Base-by-base conservation (phyloP, 2,329 filamentous ascomycete species). In the Aspergillus novofumigatus region DNA sequence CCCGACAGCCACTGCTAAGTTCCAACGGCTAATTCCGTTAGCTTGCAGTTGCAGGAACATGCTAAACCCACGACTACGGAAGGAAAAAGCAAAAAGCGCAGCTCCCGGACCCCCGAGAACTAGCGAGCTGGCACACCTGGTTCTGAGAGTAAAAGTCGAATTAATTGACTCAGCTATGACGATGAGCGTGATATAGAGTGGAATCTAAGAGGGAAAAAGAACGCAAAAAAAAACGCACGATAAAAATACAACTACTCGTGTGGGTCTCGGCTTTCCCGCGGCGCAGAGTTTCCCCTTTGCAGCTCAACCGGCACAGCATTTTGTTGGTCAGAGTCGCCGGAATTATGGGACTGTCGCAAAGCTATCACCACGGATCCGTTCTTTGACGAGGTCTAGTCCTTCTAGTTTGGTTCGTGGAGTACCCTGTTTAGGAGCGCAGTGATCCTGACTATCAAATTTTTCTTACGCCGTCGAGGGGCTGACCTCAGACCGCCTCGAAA, bases 401-500 rank as follows among this genome's bases (percentile, higher is more conserved):
- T 29, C 28, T 29, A 29, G 9, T 26, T 10, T 47, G 25, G 44
- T 47, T 10, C 44, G 23, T 32, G 11, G 10, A 5, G 29, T 38
- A 1, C 14, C 32, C 44, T 25, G 20, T 23, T 23, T 23, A 6
- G 9, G 44, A 47, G 9, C 2, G 25, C 14, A 38, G 32, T 17
- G 32, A 38, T 38, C 32, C 32, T 26, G 20, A 21, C n/a, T 44
- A 44, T 23, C 41, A 60, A 63, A 62, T 49, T 38, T 62, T 62
- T 62, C 50, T 29, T 48, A 49, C 48, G 48, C 23, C 17, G 35
- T 51, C 48, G 21, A 42, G 41, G 53, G 11, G 52, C 57, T 58
- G 56, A 63, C 54, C 54, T 63, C 61, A 60, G 60, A 60, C 59
- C 55, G 51, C 59, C 53, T 52, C 52, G n/a, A 42, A 59, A 25